Base-by-base conservation (phyloP, 2,329 filamentous ascomycete genomes). In the Epichloe elymi region DNA sequence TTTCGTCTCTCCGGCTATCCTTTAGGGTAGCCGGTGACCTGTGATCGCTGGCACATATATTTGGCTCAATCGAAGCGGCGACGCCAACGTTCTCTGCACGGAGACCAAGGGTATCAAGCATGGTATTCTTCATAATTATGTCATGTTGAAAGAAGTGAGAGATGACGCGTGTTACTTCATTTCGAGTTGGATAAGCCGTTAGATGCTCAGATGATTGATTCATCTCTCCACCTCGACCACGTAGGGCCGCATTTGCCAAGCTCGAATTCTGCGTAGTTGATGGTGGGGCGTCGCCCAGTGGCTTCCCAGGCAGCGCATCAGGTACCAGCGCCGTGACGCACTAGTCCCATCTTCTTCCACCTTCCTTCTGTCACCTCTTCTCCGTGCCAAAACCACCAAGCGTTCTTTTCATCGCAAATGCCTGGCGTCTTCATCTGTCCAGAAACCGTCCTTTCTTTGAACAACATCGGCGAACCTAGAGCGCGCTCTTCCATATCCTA, bases 291-390 rank as follows among this genome's bases (percentile, higher is more conserved):
- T 33, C 41, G 23, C 41, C 41, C n/a, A 14, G 41, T 44, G 41
- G 12, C 20, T 44, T 19, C 17, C 39, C 15, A 17, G 10, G 17
- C 39, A 20, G 39, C 39, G n/a, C 12, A 19, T 19, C n/a, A 46
- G 26, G n/a, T 36, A 36, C 26, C 44, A 46, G 30, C 37, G 8
- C 15, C 41, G 49, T 51, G 49, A 51, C 49, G 49, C 41, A 46
- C 19, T 37, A 36, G 15, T 19, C 20, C 37, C 36, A 17, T 51
- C 49, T 51, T 43, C 14, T n/a, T 30, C 30, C 26, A 12, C 20
- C 33, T 33, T 40, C 14, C 8, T 33, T 40, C 14, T 8, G 23
- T 38, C 45, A 30, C n/a, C 46, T 20, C 35, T 45, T 45, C 40
- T 30, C 6, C 20, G 39, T 39, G 5, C 45, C 19, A 23, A 36